Evolutionary conservation across 345 rosid species (phyloP).

Genomic region (Excoecaria cochinchinensis): DNA sequence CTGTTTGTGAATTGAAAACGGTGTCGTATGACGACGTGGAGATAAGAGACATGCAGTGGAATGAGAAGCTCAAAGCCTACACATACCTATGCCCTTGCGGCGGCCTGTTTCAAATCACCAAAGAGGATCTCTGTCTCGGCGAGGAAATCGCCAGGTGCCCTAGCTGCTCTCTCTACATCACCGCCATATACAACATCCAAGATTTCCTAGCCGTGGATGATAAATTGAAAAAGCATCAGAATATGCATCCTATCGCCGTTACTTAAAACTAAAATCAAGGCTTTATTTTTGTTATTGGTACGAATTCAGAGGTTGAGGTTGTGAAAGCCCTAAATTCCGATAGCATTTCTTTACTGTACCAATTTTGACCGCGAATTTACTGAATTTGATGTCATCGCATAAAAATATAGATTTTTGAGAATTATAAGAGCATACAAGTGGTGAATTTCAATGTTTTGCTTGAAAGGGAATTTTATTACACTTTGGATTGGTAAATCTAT

Average conservation of each 20-base stretch:
- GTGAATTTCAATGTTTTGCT: too few species aligned
- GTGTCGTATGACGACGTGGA: constrained; percentile 99
- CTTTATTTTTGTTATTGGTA: neutral
- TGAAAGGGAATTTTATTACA: too few species aligned
- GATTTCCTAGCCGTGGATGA: too few species aligned
- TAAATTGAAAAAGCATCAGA: too few species aligned
- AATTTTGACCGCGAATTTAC: neutral
- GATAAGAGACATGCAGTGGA: constrained; percentile 98
- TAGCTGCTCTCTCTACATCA: too few species aligned
- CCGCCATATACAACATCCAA: too few species aligned
- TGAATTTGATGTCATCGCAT: neutral
- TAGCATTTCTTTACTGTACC: neutral
- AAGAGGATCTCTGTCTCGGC: constrained; percentile 75
- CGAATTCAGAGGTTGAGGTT: neutral
- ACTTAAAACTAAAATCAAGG: constrained; percentile 33
- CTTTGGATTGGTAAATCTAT: too few species aligned
- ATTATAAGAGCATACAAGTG: neutral
- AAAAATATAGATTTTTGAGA: neutral
- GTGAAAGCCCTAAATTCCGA: neutral
- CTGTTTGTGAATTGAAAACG: neutral
- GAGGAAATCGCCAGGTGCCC: constrained; percentile 92
- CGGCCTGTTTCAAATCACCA: constrained; percentile 84
- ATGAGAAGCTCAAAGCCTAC: constrained; percentile 64
- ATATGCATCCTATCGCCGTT: too few species aligned
- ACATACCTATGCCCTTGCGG: constrained; percentile 97